Base-by-base conservation (phyloP, 495 filamentous ascomycete species). In the Echria macrotheca region DNA sequence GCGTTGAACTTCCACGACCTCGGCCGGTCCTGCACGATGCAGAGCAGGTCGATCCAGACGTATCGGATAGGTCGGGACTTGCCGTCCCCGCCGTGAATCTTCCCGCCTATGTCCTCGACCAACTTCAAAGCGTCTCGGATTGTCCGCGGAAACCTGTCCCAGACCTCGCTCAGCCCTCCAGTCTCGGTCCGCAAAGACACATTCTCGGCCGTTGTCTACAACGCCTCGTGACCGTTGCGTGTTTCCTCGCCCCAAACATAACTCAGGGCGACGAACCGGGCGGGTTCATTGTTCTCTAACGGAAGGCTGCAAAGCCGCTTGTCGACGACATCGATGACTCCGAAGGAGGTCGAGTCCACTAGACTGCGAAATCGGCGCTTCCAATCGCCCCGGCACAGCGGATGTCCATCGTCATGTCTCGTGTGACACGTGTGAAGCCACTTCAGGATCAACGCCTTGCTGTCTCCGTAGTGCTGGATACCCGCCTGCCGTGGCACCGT, bases 21-120 rank as follows among this genome's bases (percentile, higher is more conserved):
- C 10, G 39, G 29, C 44, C 49, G 52, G 47, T 62, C 59, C 42
- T 67, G 59, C 18, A 63, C 47, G 28, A 67, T 67, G 61, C 66
- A 69, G 6, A 67, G 50, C 7, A 44, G 42, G 43, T 67, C 67
- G 35, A 69, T 59, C 67, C 67, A 70, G 29, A 70, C 26, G 39
- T 65, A 70, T 14, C 42, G n/a, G 54, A 12, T 56, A 17, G 5
- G 9, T 9, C 35, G 35, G 35, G 35, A 7, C 28, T 12, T 31
- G 28, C 12, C 28, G 12, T 12, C 59, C 59, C n/a, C n/a, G n/a
- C n/a, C n/a, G n/a, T n/a, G n/a, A n/a, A n/a, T n/a, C n/a, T n/a
- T n/a, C n/a, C n/a, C n/a, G n/a, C n/a, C n/a, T 1, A 65, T 51
- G 4, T 37, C 11, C 2, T 47, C 44, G 15, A 63, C 53, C 15